These are phyloP conservation scores for Blastobotrys buckinghamii DNA, from an alignment of 1,139 yeast species.

Conservation along the genomic window DNA sequence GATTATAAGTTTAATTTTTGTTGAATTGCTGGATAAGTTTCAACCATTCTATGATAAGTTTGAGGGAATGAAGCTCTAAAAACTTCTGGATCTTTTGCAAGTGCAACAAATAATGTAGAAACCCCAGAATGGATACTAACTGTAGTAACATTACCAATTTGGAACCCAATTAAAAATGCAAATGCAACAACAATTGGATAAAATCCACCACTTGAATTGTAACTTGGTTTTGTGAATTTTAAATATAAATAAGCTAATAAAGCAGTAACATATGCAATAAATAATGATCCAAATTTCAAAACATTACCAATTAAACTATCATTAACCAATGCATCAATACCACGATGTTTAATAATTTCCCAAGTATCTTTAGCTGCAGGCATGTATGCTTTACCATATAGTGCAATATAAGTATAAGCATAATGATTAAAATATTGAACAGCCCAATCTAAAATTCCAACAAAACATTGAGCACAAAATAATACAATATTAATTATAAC, in stretches of 20 bases:
- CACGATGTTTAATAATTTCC: conserved; percentile 69
- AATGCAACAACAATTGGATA: conserved; percentile 76
- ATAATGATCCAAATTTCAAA: conserved; percentile 61
- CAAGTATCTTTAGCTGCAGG: conserved; percentile 78
- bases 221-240: conserved; percentile 64
- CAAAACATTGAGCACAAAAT: conserved; percentile 53
- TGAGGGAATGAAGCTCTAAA: conserved; percentile 73
- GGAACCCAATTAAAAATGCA: conserved; percentile 68
- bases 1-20: conserved; percentile 31
- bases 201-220: conserved; percentile 60
- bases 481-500: conserved; percentile 47
- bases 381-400: conserved; percentile 76
- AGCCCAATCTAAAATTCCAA: conserved; percentile 68
- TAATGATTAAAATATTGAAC: conserved; percentile 85
- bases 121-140: conserved; percentile 77
- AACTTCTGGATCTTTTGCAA: conserved; percentile 84
- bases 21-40: conserved; percentile 70
- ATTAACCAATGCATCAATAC: conserved; percentile 80
- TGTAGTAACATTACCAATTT: conserved; percentile 66
- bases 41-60: conserved; percentile 63
- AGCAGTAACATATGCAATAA: conserved; percentile 65
- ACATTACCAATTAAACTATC: conserved; percentile 79
- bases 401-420: conserved; percentile 81
- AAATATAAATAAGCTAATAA: conserved; percentile 67
- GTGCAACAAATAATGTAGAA: conserved; percentile 79